Percentiles rank a stretch among this genome's conserved stretches.
Conservation (phyloP, 352 stramenopile genomes). For the Phytopythium chamaehyphon region DNA sequence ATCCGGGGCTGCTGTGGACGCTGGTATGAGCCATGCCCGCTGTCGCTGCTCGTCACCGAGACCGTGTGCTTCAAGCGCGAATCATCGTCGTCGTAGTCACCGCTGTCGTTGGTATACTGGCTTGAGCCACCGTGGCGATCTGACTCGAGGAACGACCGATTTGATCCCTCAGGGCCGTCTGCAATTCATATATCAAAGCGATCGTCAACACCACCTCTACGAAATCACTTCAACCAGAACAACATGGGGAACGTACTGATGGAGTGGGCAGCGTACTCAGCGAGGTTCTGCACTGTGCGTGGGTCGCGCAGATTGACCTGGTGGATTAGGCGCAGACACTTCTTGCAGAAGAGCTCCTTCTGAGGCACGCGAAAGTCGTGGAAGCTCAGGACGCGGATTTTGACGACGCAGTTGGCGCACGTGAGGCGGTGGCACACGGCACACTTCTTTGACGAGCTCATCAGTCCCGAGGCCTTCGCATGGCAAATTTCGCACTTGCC, state of each 20-base stretch:
- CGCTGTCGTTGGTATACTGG: slow-evolving; percentile 29
- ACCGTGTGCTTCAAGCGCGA: slow-evolving; percentile 1
- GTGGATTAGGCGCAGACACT: slow-evolving; percentile 56
- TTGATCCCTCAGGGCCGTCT: slow-evolving; percentile 14
- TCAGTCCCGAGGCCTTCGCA: slow-evolving; percentile 47
- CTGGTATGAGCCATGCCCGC: slow-evolving; percentile 13
- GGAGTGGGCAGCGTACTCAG: slow-evolving; percentile 31
- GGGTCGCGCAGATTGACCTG: slow-evolving; percentile 58
- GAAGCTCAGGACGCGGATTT: slow-evolving; percentile 57
- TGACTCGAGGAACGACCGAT: slow-evolving; percentile 14
- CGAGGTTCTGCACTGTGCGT: slow-evolving; percentile 34
- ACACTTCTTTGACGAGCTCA: slow-evolving; percentile 58
- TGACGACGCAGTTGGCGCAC: slow-evolving; percentile 57
- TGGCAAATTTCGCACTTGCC: slow-evolving; percentile 61
- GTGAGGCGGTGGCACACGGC: slow-evolving; percentile 59
- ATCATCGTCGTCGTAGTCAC: slow-evolving; percentile 11
- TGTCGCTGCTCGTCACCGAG: slow-evolving; percentile 23
- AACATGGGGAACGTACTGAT: slow-evolving; percentile 17
- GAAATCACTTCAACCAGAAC: background rate
- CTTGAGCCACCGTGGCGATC: slow-evolving; percentile 19
- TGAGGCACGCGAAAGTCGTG: slow-evolving; percentile 52
- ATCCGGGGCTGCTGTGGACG: slow-evolving; percentile 21
- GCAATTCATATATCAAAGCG: background rate
- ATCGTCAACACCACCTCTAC: slow-evolving; percentile 3
- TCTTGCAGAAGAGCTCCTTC: slow-evolving; percentile 62